Percentiles rank a stretch among this genome's conserved stretches.
phyloP scores from a whole-genome alignment of 208 protist genomes.

The Leishmania arabica region DNA sequence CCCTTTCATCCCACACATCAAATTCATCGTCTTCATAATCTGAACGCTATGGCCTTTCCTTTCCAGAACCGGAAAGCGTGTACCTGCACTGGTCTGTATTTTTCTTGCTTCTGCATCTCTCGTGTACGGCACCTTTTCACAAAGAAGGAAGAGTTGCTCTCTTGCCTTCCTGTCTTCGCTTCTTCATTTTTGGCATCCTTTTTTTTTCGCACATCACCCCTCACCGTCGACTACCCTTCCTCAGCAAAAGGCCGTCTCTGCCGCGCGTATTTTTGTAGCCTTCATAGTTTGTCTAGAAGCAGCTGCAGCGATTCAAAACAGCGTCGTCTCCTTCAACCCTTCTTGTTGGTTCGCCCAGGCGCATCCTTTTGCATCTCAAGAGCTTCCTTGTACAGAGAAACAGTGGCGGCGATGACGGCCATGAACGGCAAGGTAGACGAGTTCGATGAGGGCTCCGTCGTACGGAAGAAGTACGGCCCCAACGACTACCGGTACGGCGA shows the following conservation, averaged over 20 bases:
- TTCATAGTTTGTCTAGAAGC: neutral
- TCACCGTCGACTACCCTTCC: neutral
- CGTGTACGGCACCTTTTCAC: neutral
- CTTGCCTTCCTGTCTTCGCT: neutral
- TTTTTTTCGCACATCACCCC: neutral
- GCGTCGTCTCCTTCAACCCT: neutral
- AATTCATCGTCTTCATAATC: neutral
- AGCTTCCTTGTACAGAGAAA: neutral
- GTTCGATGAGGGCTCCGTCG: constrained; percentile 77
- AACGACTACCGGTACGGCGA: constrained; percentile 35
- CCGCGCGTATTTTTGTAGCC: neutral
- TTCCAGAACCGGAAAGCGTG: neutral
- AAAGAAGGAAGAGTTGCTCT: neutral
- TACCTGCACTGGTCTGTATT: neutral
- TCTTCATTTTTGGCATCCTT: neutral
- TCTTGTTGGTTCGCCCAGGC: neutral
- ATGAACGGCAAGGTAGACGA: constrained; percentile 61
- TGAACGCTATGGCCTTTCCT: neutral
- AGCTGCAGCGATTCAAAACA: neutral
- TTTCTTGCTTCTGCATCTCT: neutral
- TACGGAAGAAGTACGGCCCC: constrained; percentile 36
- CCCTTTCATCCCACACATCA: neutral
- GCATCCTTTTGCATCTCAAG: neutral
- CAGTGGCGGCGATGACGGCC: constrained; percentile 7
- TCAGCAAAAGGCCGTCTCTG: neutral